Evolutionary conservation across 164 flowering plant species (phyloP), one percentile per base, ranked within the genome.

Genomic region (Nymphaea thermarum): DNA sequence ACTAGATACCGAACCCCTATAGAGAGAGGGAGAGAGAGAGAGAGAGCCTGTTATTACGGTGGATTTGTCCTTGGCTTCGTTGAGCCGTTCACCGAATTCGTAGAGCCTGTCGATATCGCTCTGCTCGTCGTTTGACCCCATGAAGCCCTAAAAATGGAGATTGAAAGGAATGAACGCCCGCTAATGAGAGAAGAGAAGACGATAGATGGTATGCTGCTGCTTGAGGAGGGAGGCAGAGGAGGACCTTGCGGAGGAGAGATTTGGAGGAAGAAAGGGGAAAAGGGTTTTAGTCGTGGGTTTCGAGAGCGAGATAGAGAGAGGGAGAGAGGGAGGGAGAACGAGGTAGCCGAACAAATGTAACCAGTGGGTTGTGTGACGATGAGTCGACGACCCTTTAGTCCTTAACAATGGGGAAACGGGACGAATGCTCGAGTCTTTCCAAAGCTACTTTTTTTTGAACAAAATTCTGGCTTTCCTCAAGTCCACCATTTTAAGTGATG

Each of bases 11-110:
- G n/a, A 4, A 3, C 5, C 11, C 60, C n/a, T 3, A 15, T 43
- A 68, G 42, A 62, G 10, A 25, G 60, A 66, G 41, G 2, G 14
- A 15, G 60, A 66, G 41, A 45, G 14, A 15, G 14, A 51, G 57
- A 51, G 14, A 8, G 57, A 10, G 57, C 8, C 8, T 51, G 18
- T 45, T 41, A 41, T 18, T 11, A 91, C 98, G 91, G 85, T 84
- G 44, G 98, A 84, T 80, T 89, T 94, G 85, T 91, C 96, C 78
- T 89, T 89, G 74, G 91, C 81, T 71, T 88, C 96, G 67, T 76
- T 91, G 77, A 94, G 96, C 0, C 95, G 87, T 65, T 91, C 96
- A 25, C 97, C 93, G 72, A 76, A 91, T 85, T 88, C 93, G 80
- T 94, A 94, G 70, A 94, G 96, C 86, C 83, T 82, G 75, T 88